Conservation (phyloP, 1,139 yeast species). For the Torulaspora globosa region DNA sequence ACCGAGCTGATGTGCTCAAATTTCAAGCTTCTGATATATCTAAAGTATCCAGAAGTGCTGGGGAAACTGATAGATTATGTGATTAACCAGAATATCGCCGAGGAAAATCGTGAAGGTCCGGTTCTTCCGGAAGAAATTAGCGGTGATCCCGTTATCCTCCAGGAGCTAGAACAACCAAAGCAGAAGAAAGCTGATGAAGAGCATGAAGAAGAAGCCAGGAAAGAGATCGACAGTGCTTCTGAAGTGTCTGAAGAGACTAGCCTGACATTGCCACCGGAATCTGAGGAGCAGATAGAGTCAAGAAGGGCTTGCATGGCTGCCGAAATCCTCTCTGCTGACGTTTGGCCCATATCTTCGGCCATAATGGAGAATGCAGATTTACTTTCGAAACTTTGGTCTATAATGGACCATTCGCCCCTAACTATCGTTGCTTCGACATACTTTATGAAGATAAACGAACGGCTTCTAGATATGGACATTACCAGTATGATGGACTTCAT, state of each 20-base stretch:
- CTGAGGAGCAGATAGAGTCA: constrained; percentile 52
- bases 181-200: constrained; percentile 41
- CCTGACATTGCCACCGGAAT: constrained; percentile 38
- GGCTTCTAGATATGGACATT: constrained; percentile 81
- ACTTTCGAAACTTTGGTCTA: constrained; percentile 70
- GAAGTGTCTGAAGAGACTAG: constrained; percentile 35
- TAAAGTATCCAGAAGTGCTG: constrained; percentile 69
- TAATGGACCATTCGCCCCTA: constrained; percentile 65
- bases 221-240: constrained; percentile 29
- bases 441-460: constrained; percentile 93
- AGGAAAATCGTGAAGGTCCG: constrained; percentile 29
- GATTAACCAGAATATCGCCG: constrained; percentile 40
- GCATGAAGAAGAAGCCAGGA: constrained; percentile 25
- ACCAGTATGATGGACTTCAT: constrained; percentile 72
- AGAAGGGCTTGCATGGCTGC: constrained; percentile 85
- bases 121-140: constrained; percentile 12
- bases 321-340: constrained; percentile 86
- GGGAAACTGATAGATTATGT: constrained; percentile 64
- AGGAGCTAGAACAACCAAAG: constrained; percentile 7
- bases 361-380: constrained; percentile 72
- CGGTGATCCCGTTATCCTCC: constrained; percentile 15
- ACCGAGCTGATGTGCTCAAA: constrained; percentile 84
- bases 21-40: constrained; percentile 72
- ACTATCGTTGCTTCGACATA: constrained; percentile 77
- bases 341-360: constrained; percentile 91